These are phyloP conservation scores for Mimosa pudica DNA, from an alignment of 306 rosid genomes.

Conservation along the genomic window DNA sequence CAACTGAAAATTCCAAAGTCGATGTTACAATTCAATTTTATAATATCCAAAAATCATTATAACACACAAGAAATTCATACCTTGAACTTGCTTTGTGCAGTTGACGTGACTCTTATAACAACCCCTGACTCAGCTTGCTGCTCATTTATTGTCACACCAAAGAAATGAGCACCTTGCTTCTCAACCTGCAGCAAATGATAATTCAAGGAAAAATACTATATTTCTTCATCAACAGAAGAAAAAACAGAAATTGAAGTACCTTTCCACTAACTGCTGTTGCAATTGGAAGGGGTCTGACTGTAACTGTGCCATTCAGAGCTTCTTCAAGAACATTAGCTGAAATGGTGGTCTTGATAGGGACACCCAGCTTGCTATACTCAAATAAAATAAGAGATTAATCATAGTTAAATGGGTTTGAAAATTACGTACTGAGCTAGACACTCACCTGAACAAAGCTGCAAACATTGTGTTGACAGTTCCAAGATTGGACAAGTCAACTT, in stretches of 20 bases:
- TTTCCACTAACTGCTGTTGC: constrained; percentile 97
- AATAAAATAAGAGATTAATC: constrained; percentile 43
- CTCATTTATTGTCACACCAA: constrained; percentile 89
- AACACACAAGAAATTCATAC: constrained; percentile 41
- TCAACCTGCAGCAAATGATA: constrained; percentile 72
- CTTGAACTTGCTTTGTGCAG: constrained; percentile 96
- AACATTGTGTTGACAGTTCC: constrained; percentile 99
- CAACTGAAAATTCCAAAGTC: constrained; percentile 64
- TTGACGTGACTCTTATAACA: constrained; percentile 85
- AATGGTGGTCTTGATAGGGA: constrained; percentile 96
- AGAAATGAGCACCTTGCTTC: constrained; percentile 94
- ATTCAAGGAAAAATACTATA: constrained; percentile 29
- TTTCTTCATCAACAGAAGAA: constrained; percentile 31
- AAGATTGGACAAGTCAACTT: constrained; percentile 96
- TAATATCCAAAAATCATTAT: background rate
- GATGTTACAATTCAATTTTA: constrained; percentile 35
- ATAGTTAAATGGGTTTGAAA: constrained; percentile 29
- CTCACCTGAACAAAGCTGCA: constrained; percentile 97
- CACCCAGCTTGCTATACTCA: constrained; percentile 91
- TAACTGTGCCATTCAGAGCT: constrained; percentile 93
- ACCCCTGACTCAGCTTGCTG: constrained; percentile 87
- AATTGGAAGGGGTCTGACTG: constrained; percentile 96
- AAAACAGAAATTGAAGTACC: constrained; percentile 49
- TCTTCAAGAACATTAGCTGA: constrained; percentile 99
- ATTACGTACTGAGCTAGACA: constrained; percentile 29